Evolutionary conservation across 75 land plant species (phyloP).

Genomic region (Pinus tabuliformis): DNA sequence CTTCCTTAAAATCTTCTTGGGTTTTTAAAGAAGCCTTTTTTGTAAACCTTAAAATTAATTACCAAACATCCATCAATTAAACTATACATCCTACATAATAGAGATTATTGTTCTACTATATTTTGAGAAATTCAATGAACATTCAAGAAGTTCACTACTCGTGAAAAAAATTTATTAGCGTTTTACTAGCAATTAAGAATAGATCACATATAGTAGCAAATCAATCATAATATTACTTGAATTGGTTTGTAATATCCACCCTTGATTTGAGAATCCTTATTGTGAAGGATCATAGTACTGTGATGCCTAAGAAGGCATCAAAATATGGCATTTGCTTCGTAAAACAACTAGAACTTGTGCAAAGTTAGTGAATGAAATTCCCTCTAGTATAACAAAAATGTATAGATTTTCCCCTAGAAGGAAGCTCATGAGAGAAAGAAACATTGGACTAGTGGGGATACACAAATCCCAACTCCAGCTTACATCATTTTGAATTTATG

Average conservation of each 20-base stretch:
- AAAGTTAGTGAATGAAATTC: constrained; percentile 53
- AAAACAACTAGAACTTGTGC: constrained; percentile 58
- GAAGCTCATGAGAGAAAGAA: constrained; percentile 33
- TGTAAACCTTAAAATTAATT: too few species aligned
- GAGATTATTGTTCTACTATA: too few species aligned
- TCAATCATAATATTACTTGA: constrained; percentile 23
- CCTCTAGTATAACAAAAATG: constrained; percentile 44
- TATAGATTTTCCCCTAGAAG: constrained; percentile 48
- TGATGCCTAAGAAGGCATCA: constrained; percentile 3
- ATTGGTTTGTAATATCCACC: constrained; percentile 32
- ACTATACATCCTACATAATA: too few species aligned
- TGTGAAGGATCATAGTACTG: constrained; percentile 33
- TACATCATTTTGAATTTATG: constrained; percentile 39
- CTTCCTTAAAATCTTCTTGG: too few species aligned
- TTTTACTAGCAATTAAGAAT: too few species aligned
- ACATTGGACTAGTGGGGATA: constrained; percentile 40
- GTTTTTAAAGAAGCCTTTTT: too few species aligned
- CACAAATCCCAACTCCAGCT: constrained; percentile 29
- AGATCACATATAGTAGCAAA: too few species aligned
- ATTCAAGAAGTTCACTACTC: too few species aligned
- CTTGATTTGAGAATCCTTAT: constrained; percentile 11
- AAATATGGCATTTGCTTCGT: constrained; percentile 30
- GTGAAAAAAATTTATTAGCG: not conserved
- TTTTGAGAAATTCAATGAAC: too few species aligned
- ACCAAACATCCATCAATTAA: too few species aligned